phyloP scores from a whole-genome alignment of 2,329 filamentous ascomycete genomes.

The Pseudogymnoascus sp. region DNA sequence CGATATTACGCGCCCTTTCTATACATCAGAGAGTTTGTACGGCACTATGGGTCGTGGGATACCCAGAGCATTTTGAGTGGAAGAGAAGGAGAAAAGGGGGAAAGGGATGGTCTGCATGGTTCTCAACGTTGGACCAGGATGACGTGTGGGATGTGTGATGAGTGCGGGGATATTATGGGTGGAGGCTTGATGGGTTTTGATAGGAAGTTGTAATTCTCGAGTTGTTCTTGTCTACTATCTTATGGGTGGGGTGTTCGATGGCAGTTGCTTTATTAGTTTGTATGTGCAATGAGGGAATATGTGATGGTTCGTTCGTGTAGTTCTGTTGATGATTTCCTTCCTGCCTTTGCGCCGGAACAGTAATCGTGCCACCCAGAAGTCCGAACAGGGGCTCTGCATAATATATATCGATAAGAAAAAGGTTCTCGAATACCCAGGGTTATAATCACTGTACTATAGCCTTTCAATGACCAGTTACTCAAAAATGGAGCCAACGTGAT shows the following conservation, averaged over 20 bases:
- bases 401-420: not conserved
- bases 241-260: not conserved
- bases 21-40: not conserved
- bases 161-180: not conserved
- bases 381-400: not conserved
- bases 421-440: not conserved
- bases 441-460: not conserved
- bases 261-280: not conserved
- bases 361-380: not conserved
- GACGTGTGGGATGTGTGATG: not conserved
- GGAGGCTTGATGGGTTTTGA: not conserved
- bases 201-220: conserved; percentile 6
- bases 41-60: not conserved
- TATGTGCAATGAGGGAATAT: not conserved
- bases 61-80: not conserved
- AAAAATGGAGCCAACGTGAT: not conserved
- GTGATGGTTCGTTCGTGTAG: not conserved
- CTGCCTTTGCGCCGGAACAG: not conserved
- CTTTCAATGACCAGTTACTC: not conserved
- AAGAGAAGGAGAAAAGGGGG: not conserved
- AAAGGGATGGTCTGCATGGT: not conserved
- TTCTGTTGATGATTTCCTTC: not conserved
- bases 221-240: conserved; percentile 6
- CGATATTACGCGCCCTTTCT: not conserved
- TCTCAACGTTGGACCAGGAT: not conserved